Conservation (phyloP, 176 grass and related monocot genomes). For the Oryza meyeriana region DNA sequence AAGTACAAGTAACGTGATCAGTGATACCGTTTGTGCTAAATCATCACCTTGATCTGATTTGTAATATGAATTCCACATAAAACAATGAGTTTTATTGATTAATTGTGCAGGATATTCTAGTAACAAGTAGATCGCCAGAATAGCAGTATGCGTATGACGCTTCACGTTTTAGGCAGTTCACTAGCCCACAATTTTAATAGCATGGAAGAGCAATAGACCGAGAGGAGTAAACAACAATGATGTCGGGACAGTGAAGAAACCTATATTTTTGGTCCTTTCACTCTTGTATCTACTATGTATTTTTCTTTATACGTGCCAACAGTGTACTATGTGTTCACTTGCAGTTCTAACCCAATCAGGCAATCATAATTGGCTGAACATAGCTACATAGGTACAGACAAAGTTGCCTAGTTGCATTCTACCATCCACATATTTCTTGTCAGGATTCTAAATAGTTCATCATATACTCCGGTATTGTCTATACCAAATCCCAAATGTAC, state of each 20-base stretch:
- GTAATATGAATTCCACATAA: not conserved
- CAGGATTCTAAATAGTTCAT: conserved; percentile 16
- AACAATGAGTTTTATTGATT: too few relatives aligned
- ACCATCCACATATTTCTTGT: conserved; percentile 33
- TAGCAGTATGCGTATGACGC: not conserved
- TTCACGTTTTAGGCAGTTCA: conserved; percentile 20
- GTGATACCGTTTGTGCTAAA: not conserved
- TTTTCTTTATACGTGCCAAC: not conserved
- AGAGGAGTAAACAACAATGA: not conserved
- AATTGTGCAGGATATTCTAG: too few relatives aligned
- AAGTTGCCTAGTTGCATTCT: conserved; percentile 27
- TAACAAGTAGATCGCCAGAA: too few relatives aligned
- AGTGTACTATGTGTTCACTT: conserved; percentile 26
- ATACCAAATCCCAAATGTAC: not conserved
- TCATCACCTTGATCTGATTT: not conserved
- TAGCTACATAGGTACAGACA: conserved; percentile 8
- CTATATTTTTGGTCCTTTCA: not conserved
- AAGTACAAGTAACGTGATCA: too few relatives aligned
- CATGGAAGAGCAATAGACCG: not conserved
- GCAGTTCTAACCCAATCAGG: conserved; percentile 16
- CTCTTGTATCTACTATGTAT: not conserved
- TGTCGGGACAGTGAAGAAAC: conserved; percentile 14
- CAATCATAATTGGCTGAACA: not conserved
- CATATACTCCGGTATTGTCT: conserved; percentile 19
- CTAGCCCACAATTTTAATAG: not conserved